A percentile compares a stretch with the other conserved stretches of the same genome.
Conservation (phyloP, 371 early-diverging fungal genomes). For the Smittium culicis region DNA sequence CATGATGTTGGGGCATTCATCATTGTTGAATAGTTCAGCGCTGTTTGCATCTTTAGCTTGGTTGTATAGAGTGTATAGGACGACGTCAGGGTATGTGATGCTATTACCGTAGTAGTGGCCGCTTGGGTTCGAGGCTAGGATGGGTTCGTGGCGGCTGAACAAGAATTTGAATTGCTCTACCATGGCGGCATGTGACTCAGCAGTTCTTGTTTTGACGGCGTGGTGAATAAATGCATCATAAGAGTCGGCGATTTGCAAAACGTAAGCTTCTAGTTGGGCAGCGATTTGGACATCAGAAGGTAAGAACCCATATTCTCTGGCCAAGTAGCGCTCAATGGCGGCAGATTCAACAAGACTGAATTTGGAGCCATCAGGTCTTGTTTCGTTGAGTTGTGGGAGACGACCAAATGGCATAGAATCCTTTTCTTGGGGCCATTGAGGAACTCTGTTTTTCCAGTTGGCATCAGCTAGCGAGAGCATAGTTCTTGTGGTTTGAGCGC, state of each 20-base stretch:
- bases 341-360: constrained; percentile 30
- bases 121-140: neutral
- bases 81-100: neutral
- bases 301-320: constrained; percentile 25
- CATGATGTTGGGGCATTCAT: neutral
- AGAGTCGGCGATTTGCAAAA: neutral
- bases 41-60: neutral
- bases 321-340: constrained; percentile 40
- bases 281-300: constrained; percentile 23
- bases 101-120: neutral
- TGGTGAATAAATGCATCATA: neutral
- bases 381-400: too few relatives aligned
- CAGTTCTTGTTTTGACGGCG: neutral
- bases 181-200: neutral
- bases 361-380: constrained; percentile 13
- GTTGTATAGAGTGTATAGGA: neutral
- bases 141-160: neutral
- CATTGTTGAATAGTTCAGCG: neutral
- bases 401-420: too few relatives aligned
- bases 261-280: constrained; percentile 25
- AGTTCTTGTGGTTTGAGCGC: too few relatives aligned
- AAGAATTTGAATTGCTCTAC: neutral
- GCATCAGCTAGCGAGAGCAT: too few relatives aligned
- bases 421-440: too few relatives aligned
- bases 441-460: too few relatives aligned